These are phyloP conservation scores for Penicillium chermesinum DNA, from an alignment of 495 filamentous ascomycete species.

Conservation along the genomic window DNA sequence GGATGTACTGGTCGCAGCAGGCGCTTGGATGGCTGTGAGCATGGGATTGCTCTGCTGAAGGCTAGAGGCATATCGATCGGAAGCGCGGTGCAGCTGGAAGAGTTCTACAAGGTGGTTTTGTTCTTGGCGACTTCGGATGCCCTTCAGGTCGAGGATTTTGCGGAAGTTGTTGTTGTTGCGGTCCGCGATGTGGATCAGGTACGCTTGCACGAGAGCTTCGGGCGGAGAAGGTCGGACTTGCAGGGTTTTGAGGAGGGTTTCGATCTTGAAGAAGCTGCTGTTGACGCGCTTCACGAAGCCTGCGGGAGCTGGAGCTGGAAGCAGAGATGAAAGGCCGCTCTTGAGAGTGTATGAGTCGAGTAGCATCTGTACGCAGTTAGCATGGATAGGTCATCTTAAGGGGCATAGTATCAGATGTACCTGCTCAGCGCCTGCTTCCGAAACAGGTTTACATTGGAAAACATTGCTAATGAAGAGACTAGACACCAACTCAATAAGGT, in stretches of 20 bases:
- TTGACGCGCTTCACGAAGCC: conserved; percentile 85
- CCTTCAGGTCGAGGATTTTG: conserved; percentile 92
- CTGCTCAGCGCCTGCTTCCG: conserved; percentile 94
- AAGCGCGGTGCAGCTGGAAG: conserved; percentile 73
- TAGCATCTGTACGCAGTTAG: conserved; percentile 59
- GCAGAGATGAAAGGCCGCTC: conserved; percentile 57
- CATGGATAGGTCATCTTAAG: conserved; percentile 5
- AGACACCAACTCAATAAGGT: conserved; percentile 79
- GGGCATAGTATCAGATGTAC: conserved; percentile 28
- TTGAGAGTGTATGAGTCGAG: conserved; percentile 91
- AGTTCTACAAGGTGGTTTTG: conserved; percentile 81
- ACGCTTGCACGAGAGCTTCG: conserved; percentile 93
- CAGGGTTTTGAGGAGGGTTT: conserved; percentile 90
- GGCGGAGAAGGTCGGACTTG: conserved; percentile 88
- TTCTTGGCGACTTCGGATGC: conserved; percentile 70
- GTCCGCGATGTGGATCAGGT: conserved; percentile 90
- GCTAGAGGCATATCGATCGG: conserved; percentile 47
- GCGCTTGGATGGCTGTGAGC: conserved; percentile 34
- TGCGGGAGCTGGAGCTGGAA: conserved; percentile 46
- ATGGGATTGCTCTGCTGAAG: conserved; percentile 42
- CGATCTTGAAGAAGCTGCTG: conserved; percentile 76
- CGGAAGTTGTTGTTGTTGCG: conserved; percentile 89
- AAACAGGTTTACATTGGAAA: conserved; percentile 82
- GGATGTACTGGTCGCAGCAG: conserved; percentile 35
- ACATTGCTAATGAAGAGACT: conserved; percentile 76